Evolutionary conservation across 371 early-diverging fungal species (phyloP).

Genomic region (Mortierella sp.): DNA sequence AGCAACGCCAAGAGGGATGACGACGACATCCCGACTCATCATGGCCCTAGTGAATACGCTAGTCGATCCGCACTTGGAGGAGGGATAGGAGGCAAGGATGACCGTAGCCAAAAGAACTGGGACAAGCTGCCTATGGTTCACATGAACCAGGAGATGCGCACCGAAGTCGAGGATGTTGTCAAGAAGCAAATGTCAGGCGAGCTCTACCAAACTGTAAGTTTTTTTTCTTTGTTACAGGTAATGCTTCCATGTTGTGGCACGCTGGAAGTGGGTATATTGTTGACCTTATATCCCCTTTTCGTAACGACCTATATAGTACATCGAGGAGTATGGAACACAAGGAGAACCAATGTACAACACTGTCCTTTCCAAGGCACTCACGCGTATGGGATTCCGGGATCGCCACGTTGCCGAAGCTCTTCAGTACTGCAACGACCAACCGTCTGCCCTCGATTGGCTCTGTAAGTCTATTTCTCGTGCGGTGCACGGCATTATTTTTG

Average conservation of each 20-base stretch:
- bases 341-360: constrained; percentile 60
- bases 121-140: constrained; percentile 78
- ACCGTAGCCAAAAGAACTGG: constrained; percentile 71
- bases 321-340: constrained; percentile 52
- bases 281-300: not conserved
- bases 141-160: constrained; percentile 75
- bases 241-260: not conserved
- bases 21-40: constrained; percentile 13
- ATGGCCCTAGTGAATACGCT: constrained; percentile 36
- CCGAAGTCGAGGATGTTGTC: constrained; percentile 75
- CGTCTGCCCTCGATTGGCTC: constrained; percentile 88
- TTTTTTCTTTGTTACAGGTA: not conserved
- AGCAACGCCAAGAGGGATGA: constrained; percentile 31
- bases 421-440: constrained; percentile 66
- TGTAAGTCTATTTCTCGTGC: constrained; percentile 61
- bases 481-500: not conserved
- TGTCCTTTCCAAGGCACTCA: constrained; percentile 61
- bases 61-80: constrained; percentile 48
- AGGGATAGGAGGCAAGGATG: constrained; percentile 43
- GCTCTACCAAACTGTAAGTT: constrained; percentile 55
- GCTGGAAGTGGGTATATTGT: no score
- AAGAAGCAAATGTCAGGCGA: constrained; percentile 59
- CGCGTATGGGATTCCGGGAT: constrained; percentile 78
- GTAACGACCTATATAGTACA: constrained; percentile 58
- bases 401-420: constrained; percentile 84